Base-by-base conservation (phyloP, 768 basidiomycete genomes). In the Collybia sordida region DNA sequence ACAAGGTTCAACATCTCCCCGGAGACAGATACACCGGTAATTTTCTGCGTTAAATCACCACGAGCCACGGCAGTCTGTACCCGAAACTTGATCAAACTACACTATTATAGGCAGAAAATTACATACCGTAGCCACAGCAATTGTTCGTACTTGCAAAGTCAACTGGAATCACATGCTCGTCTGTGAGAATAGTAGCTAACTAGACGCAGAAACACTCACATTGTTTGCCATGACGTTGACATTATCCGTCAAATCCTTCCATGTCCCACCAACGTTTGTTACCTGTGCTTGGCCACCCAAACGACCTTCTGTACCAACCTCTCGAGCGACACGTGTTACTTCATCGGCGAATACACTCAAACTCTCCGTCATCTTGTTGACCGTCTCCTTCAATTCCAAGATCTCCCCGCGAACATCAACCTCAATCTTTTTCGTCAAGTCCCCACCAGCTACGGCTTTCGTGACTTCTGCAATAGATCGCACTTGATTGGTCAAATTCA, bases 1-100 rank as follows among this genome's bases (percentile, higher is more conserved):
- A 97, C 95, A 56, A 99, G 75, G 55, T 84, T 87, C n/a, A 96
- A 74, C 75, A 98, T 96, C 72, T 99, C 96, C 63, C 96, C 96
- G 14, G 91, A 88, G 3, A 96, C 95, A 1, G 88, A 86, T 17
- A 98, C 90, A 35, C 92, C 93, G 7, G 81, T 83, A 55, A 98
- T 93, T 74, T 98, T 98, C 64, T 90, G 86, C 0, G 89, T 93
- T 64, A 99, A 75, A 64, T 98, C 93, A 52, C 97, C 96, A 14
- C 86, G 82, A 14, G 95, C 93, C 51, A 99, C 95, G 28, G 95
- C 95, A 34, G 90, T 95, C 65, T 64, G 44, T 6, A 17, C 22
- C 34, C n/a, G 3, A 5, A 23, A 23, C 23, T 22, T 45, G 19
- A 36, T 6, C 28, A 35, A 23, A 3, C 21, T 22, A 5, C 12